These are phyloP conservation scores for Gleditsia sinensis DNA, from an alignment of 306 rosid genomes.

Conservation along the genomic window DNA sequence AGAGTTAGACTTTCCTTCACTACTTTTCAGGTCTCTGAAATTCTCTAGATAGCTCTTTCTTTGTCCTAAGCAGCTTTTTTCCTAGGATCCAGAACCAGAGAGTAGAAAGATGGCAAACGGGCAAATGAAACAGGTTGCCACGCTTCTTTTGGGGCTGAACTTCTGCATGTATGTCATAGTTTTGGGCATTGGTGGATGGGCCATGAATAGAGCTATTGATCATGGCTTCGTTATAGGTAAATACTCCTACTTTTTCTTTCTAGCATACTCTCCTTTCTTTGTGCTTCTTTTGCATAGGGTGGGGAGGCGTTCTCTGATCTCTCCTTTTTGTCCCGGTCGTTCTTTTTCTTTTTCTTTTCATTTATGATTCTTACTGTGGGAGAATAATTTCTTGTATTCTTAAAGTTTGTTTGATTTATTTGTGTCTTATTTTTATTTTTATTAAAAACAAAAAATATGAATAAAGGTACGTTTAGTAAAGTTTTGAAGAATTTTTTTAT, in stretches of 20 bases:
- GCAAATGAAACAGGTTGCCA: slow-evolving; percentile 66
- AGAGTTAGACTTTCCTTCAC: slow-evolving; percentile 19
- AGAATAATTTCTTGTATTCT: no score
- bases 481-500: no score
- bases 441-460: no score
- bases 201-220: slow-evolving; percentile 85
- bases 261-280: neutral
- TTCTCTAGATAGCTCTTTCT: slow-evolving; percentile 5
- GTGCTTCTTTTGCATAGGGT: no score
- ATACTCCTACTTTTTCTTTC: neutral
- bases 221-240: slow-evolving; percentile 84
- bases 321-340: no score
- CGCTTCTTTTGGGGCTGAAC: slow-evolving; percentile 74
- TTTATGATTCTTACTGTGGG: no score
- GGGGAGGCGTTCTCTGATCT: no score
- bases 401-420: no score
- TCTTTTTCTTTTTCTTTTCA: no score
- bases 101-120: slow-evolving; percentile 59
- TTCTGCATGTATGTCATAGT: slow-evolving; percentile 90
- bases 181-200: slow-evolving; percentile 93
- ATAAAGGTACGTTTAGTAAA: no score
- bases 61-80: slow-evolving; percentile 17
- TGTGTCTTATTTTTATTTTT: no score
- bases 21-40: slow-evolving; percentile 29
- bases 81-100: neutral